phyloP scores from a whole-genome alignment of 202 grass and related monocot genomes.

The Panicum virgatum region DNA sequence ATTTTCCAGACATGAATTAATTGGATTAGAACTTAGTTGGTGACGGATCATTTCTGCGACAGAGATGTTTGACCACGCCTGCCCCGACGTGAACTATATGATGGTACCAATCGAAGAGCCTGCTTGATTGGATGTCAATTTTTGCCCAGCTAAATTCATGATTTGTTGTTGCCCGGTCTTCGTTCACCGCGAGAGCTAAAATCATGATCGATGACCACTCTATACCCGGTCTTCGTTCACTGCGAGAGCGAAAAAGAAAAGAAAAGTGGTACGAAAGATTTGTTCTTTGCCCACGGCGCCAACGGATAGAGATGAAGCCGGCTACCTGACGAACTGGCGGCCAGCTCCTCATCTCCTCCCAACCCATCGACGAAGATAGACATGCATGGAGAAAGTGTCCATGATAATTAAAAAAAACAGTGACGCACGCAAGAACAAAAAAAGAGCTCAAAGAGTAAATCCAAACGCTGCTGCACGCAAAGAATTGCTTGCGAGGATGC shows the following conservation, averaged over 20 bases:
- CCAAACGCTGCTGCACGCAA: not conserved
- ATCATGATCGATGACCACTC: too few species aligned
- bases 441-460: not conserved
- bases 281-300: not conserved
- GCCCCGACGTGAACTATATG: too few species aligned
- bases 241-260: not conserved
- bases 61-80: too few species aligned
- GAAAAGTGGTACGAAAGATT: not conserved
- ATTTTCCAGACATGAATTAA: not conserved
- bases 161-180: too few species aligned
- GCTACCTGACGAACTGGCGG: not conserved
- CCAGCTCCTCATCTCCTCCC: not conserved
- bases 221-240: not conserved
- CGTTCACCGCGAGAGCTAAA: too few species aligned
- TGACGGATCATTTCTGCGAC: too few species aligned
- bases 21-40: not conserved
- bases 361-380: not conserved
- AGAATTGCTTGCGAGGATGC: not conserved
- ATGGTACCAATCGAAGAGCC: too few species aligned
- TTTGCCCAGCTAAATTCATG: too few species aligned
- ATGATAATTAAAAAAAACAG: not conserved
- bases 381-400: not conserved
- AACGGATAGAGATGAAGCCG: constrained; percentile 18
- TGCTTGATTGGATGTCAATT: too few species aligned
- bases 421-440: not conserved